Percentiles rank a stretch among this genome's conserved stretches.
Conservation (phyloP, 106 monocot species). For the Hemerocallis citrina region DNA sequence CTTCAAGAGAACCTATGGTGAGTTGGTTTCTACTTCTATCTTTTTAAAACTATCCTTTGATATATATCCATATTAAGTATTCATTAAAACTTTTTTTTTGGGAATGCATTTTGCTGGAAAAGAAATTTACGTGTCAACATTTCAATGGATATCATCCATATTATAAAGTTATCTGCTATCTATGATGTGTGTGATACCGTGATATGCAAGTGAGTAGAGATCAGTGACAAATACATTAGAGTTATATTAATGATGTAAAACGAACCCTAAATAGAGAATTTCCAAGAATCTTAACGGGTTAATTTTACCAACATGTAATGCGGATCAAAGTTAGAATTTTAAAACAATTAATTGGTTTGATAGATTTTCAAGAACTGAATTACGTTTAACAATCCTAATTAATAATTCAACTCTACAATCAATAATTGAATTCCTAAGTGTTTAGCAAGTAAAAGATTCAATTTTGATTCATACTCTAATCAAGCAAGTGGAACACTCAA, state of each 20-base stretch:
- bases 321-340: no score
- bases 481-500: no score
- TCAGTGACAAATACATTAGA: not conserved
- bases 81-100: not conserved
- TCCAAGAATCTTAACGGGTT: no score
- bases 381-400: no score
- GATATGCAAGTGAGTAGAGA: not conserved
- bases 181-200: not conserved
- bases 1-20: conserved; percentile 43
- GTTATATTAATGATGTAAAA: not conserved
- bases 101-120: not conserved
- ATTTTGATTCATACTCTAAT: no score
- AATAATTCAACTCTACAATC: no score
- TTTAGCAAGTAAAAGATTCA: no score
- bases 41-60: not conserved
- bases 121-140: not conserved
- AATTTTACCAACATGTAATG: no score
- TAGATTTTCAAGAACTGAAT: no score
- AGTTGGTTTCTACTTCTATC: conserved; percentile 7
- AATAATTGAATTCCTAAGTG: no score
- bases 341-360: no score
- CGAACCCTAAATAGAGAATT: no score
- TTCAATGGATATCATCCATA: not conserved
- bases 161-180: not conserved
- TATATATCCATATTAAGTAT: not conserved